Conservation (phyloP, 73 alveolate species). For the Tetrahymena malaccensis region DNA sequence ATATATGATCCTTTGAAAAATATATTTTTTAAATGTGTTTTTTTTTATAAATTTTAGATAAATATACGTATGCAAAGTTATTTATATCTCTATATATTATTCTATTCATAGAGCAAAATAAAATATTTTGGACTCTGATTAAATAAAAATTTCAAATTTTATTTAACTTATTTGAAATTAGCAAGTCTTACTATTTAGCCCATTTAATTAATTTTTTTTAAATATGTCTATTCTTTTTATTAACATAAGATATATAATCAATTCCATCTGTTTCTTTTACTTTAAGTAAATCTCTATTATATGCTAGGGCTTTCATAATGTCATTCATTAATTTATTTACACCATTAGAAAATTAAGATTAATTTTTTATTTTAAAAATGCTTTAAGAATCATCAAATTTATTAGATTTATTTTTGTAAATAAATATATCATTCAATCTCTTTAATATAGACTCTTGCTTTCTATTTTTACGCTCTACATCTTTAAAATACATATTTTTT, state of each 20-base stretch:
- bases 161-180: no score
- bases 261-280: neutral
- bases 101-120: no score
- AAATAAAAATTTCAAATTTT: no score
- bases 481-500: neutral
- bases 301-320: neutral
- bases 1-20: no score
- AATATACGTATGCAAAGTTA: no score
- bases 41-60: no score
- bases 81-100: no score
- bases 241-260: neutral
- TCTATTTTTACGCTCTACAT: neutral
- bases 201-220: neutral
- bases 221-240: neutral
- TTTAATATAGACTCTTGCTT: neutral
- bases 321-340: neutral
- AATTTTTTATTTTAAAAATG: no score
- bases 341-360: neutral
- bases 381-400: neutral
- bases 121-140: no score
- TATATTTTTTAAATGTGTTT: no score
- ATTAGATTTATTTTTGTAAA: neutral
- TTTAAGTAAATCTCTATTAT: neutral
- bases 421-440: neutral
- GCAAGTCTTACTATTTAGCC: neutral